phyloP scores from a whole-genome alignment of 345 rosid species.

The Citrus australasica region DNA sequence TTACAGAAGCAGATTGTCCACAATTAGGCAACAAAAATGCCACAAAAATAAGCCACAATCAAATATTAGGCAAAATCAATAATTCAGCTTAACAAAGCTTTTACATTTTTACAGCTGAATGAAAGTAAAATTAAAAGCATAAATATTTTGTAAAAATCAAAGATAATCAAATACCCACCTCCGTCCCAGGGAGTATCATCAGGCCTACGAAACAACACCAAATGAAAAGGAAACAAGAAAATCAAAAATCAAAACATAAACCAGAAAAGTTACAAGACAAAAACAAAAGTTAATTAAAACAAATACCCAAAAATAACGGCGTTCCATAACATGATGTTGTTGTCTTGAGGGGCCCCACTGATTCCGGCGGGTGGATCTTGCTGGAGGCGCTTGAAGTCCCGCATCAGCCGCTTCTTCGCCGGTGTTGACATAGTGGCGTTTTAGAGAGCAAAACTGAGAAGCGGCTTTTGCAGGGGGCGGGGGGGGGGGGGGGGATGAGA shows the following conservation, averaged over 20 bases:
- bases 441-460: background rate
- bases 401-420: constrained; percentile 73
- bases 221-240: background rate
- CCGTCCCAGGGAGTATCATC: constrained; percentile 73
- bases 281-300: background rate
- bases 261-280: background rate
- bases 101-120: too few relatives aligned
- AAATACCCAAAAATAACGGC: constrained; percentile 63
- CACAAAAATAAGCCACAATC: too few relatives aligned
- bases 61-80: background rate
- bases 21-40: background rate
- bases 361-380: constrained; percentile 72
- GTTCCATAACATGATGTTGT: constrained; percentile 63
- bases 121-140: background rate
- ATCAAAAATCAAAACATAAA: background rate
- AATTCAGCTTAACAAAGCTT: background rate
- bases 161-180: constrained; percentile 23
- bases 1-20: background rate
- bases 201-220: constrained; percentile 35
- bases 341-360: constrained; percentile 70
- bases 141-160: background rate
- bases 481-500: background rate
- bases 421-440: constrained; percentile 49
- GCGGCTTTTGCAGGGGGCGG: background rate
- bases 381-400: constrained; percentile 67